Evolutionary conservation across 257 asterid genomes (phyloP), one percentile per base, ranked within the genome.

Genomic region (Solanum verrucosum): DNA sequence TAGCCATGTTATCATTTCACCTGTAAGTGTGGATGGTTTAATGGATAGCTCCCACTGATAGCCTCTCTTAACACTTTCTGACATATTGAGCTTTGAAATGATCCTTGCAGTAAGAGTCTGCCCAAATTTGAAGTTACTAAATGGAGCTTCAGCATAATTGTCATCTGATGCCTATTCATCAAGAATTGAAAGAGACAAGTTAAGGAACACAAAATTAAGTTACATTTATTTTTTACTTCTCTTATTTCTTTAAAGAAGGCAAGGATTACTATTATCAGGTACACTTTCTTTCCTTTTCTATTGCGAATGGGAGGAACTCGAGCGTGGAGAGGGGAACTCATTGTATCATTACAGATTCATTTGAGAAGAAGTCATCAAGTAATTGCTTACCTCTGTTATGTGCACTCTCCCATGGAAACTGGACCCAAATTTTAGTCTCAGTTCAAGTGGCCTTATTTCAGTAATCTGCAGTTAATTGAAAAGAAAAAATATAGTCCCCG

Each of bases 361-460:
- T 27, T 44, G 33, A 59, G 25, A 79, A 27, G 21, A 67, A 34
- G 63, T 10, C 67, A 7, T 11, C 81, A 29, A 59, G 87, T 83
- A 38, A 89, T 67, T 86, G 35, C 87, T 83, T 71, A 96, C 99
- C 99, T 97, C 99, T 65, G 99, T 97, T 71, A 96, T 88, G 90
- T 97, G 99, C 81, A 97, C 92, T 88, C 98, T 93, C 89, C 99
- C 99, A 77, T 87, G 93, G 86, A 90, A 90, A 77, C 95, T 96
- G 86, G 98, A 93, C 79, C 99, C 99, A 93, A 97, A 97, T 93
- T 95, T 96, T 82, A 95, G 89, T 91, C 94, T 92, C 83, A 95
- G 89, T 93, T 96, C 99, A 89, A 97, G 93, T 90, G 96, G 98
- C 93, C 91, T 95, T 90, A 91, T 93, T 90, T 96, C 98, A 88